phyloP scores from a whole-genome alignment of 2,329 filamentous ascomycete genomes.

The Aschersonia sp. region DNA sequence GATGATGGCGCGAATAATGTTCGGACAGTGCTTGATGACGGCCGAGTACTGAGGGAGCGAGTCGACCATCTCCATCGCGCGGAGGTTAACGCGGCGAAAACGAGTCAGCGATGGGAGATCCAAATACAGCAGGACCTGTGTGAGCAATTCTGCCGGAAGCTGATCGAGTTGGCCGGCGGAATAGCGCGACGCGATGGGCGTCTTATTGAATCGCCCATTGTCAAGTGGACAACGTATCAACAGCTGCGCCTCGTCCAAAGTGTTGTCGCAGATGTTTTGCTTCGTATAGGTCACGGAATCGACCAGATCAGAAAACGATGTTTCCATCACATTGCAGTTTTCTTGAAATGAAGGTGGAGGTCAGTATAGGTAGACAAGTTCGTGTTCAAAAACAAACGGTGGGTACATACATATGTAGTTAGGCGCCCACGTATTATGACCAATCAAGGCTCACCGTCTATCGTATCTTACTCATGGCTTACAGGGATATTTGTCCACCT shows the following conservation, averaged over 20 bases:
- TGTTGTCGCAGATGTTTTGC: neutral
- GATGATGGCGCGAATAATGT: conserved; percentile 17
- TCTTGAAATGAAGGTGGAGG: no score
- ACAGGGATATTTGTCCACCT: no score
- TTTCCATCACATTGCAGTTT: neutral
- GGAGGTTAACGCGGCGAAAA: conserved; percentile 20
- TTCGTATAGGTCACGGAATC: neutral
- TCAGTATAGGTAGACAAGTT: no score
- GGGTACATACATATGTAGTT: no score
- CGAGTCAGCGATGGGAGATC: conserved; percentile 19
- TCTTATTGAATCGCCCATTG: conserved; percentile 9
- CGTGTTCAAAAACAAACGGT: no score
- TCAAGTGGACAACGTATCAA: conserved; percentile 10
- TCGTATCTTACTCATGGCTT: no score
- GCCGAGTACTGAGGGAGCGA: conserved; percentile 17
- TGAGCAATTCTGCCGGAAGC: conserved; percentile 16
- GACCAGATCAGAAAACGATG: neutral
- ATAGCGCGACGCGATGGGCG: neutral
- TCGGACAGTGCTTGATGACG: conserved; percentile 15
- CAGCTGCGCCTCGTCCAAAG: conserved; percentile 8
- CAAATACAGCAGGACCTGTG: conserved; percentile 11
- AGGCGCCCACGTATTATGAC: no score
- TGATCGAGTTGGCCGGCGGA: conserved; percentile 13
- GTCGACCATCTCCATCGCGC: conserved; percentile 21
- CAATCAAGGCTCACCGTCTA: no score